Evolutionary conservation across 306 rosid genomes (phyloP), one percentile per base, ranked within the genome.

Genomic region (Erythrophleum fordii): DNA sequence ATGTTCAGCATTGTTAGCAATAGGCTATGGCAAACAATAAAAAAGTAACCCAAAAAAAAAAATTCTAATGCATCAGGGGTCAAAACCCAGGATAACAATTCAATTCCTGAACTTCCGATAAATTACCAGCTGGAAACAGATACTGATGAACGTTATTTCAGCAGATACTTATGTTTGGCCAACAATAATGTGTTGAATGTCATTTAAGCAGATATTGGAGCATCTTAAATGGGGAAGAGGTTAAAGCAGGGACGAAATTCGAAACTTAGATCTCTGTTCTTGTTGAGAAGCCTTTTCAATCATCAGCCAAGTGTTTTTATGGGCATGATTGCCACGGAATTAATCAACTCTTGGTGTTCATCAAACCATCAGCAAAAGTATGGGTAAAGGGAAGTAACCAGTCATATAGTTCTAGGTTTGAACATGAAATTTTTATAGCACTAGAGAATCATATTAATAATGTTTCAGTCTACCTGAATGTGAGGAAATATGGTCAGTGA

Each of bases 1-100:
- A 81, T 0, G 35, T 78, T 77, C 77, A 70, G 25, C 73, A 73
- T 77, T 76, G 65, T 78, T 71, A 88, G 69, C 58, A 5, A 25
- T 20, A 66, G 18, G 51, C 26, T 46, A 77, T 55, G 45, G 20
- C 56, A 56, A 74, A 65, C 59, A 14, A 35, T 11, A n/a, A n/a
- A 10, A 51, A 3, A n/a, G n/a, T n/a, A n/a, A n/a, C n/a, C 11
- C 22, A 72, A 41, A 51, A 45, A 66, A 44, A 75, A 45, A 46
- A 18, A n/a, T 75, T 78, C 37, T 28, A 4, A 25, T 67, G 60
- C 60, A 37, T n/a, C 37, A 62, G 46, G 78, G 76, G 11, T 48
- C 73, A 37, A 68, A 28, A 23, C 41, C 42, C 42, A 39, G 69
- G 48, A 31, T 39, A 25, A 34, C 44, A 72, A 64, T 59, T 41